Evolutionary conservation across 768 basidiomycete genomes (phyloP).

Genomic region (Mycena pura): DNA sequence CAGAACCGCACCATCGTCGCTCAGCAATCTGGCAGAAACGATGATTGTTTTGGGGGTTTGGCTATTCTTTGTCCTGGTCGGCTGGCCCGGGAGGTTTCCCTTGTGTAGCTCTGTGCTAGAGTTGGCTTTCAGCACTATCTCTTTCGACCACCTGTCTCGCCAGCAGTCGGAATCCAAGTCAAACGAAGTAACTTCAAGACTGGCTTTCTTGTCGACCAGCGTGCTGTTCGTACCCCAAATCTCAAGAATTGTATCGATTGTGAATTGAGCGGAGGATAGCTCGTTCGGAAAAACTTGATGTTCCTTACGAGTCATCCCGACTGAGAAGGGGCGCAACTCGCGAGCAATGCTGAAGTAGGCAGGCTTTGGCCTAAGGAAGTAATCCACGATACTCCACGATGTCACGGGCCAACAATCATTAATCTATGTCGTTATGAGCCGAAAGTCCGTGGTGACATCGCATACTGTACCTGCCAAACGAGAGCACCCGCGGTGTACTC

Average conservation of each 20-base stretch:
- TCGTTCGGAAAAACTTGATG: conserved; percentile 61
- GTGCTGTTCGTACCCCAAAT: conserved; percentile 91
- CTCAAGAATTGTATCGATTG: conserved; percentile 71
- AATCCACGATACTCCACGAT: conserved; percentile 94
- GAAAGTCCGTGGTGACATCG: background rate
- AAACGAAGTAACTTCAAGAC: conserved; percentile 69
- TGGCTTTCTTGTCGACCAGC: conserved; percentile 60
- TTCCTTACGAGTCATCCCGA: conserved; percentile 87
- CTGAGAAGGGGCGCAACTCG: conserved; percentile 80
- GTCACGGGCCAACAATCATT: conserved; percentile 96
- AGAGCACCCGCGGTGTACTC: conserved; percentile 91
- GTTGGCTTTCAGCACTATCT: conserved; percentile 70
- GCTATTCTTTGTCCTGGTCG: conserved; percentile 67
- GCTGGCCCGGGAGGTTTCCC: conserved; percentile 75
- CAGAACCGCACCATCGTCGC: conserved; percentile 60
- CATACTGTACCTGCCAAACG: conserved; percentile 82
- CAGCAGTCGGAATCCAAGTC: conserved; percentile 66
- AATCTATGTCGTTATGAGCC: conserved; percentile 50
- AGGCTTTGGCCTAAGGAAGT: conserved; percentile 93
- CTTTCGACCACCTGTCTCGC: conserved; percentile 56
- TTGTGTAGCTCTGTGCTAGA: conserved; percentile 85
- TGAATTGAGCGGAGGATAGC: conserved; percentile 69
- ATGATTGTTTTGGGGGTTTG: conserved; percentile 73
- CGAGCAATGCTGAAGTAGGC: conserved; percentile 88
- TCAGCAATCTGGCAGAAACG: conserved; percentile 72